Base-by-base conservation (phyloP, 768 basidiomycete genomes). In the Mycena vitilis region DNA sequence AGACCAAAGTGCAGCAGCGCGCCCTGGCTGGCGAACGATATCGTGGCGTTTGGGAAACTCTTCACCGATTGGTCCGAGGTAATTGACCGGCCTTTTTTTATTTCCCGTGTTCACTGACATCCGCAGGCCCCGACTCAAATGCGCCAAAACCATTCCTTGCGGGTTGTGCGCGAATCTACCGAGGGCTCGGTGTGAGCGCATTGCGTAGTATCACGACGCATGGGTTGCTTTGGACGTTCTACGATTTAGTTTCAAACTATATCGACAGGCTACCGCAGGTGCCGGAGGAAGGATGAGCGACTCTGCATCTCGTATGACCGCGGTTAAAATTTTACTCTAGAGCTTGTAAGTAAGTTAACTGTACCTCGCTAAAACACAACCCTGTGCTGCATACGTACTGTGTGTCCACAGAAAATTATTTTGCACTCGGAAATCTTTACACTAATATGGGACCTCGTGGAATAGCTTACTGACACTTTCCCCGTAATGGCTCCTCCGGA, bases 1-100 rank as follows among this genome's bases (percentile, higher is more conserved):
- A 97, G 86, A 98, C 96, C 0, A 97, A 96, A 80, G 85, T 96
- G n/a, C 96, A 98, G 78, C 94, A 96, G 79, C 89, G 96, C 60
- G 90, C 95, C 30, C 82, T 98, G 59, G 91, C 95, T 7, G 93
- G 94, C 53, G 87, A 92, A 69, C 84, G 82, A 59, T 89, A 90
- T 69, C 89, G 94, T 62, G 87, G 91, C 59, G 84, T 91, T 37
- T 83, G 84, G 73, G 91, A 91, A 76, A 96, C 96, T 15, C 81
- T 96, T 42, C 82, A 83, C 70, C 89, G 95, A 30, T 85, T 98
- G 22, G 86, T 97, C 59, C 86, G 95, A 84, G 96, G 93, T 93
- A 78, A 47, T 77, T 71, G 20, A 63, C 47, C 57, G 23, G 66
- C 23, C 25, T 25, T 22, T 4, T n/a, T 25, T 18, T 7, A 15